Conservation (phyloP, 2,329 filamentous ascomycete genomes). For the Sclerotinia subarctica region DNA sequence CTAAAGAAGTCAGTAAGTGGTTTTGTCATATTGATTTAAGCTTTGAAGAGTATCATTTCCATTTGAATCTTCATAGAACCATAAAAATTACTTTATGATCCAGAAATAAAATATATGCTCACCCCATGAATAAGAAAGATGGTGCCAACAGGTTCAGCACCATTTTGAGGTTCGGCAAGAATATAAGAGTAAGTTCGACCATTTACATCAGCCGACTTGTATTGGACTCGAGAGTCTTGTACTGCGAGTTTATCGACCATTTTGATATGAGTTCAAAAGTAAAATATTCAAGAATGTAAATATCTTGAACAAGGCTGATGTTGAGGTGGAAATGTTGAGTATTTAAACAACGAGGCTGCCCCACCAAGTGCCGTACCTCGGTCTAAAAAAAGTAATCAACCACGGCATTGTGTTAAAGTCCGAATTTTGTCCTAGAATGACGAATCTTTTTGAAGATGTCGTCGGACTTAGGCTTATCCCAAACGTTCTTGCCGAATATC, state of each 20-base stretch:
- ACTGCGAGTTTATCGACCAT: constrained; percentile 60
- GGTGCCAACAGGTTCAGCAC: constrained; percentile 47
- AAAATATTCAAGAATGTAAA: not conserved
- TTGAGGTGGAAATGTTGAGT: not conserved
- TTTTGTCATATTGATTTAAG: not conserved
- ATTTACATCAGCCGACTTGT: constrained; percentile 61
- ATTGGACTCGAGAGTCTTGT: constrained; percentile 63
- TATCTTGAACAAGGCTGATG: not conserved
- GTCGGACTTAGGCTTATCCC: not conserved
- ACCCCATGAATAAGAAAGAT: constrained; percentile 53
- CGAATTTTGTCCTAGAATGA: not conserved
- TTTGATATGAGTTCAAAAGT: not conserved
- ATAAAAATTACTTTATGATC: not conserved
- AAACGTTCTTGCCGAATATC: not conserved
- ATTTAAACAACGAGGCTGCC: constrained; percentile 11
- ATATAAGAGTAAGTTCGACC: constrained; percentile 69
- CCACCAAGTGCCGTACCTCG: not conserved
- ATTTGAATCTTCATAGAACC: not conserved
- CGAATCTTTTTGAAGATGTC: not conserved
- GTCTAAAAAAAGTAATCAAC: not conserved
- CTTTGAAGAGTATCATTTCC: not conserved
- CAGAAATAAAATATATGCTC: not conserved
- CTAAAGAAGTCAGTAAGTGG: not conserved
- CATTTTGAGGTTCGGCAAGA: constrained; percentile 45
- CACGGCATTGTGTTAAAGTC: not conserved